Conservation (phyloP, 2,329 filamentous ascomycete genomes). For the Aspergillus persii region DNA sequence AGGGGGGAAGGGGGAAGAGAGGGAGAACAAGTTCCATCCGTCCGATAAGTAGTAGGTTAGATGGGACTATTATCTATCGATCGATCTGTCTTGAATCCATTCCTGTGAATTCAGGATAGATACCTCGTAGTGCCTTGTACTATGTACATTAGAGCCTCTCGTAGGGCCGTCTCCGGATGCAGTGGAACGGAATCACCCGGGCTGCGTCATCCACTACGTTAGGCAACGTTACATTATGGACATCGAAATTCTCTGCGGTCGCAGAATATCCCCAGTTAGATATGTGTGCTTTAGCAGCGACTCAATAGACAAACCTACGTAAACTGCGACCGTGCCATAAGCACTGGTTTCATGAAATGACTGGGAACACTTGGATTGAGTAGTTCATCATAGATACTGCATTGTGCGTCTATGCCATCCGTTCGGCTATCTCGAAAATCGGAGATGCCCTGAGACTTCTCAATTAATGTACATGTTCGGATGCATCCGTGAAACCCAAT, state of each 20-base stretch:
- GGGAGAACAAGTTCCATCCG: too few relatives aligned
- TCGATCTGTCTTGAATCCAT: too few relatives aligned
- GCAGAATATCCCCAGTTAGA: not conserved
- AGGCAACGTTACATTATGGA: not conserved
- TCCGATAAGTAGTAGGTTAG: too few relatives aligned
- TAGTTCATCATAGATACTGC: constrained; percentile 25
- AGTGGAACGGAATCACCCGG: not conserved
- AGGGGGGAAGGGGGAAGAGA: too few relatives aligned
- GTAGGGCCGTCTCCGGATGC: not conserved
- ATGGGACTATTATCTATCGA: too few relatives aligned
- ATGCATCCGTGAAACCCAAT: constrained; percentile 29
- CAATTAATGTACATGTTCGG: constrained; percentile 36
- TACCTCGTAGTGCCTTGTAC: too few relatives aligned
- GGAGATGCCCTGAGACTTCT: constrained; percentile 27
- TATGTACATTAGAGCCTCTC: too few relatives aligned
- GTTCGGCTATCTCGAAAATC: constrained; percentile 25
- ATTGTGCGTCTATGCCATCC: constrained; percentile 37
- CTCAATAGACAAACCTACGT: too few relatives aligned
- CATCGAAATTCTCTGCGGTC: not conserved
- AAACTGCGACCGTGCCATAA: too few relatives aligned
- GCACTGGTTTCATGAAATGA: not conserved
- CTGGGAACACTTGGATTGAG: constrained; percentile 17
- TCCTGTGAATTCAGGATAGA: too few relatives aligned
- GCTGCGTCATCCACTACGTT: not conserved
- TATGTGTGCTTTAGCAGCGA: too few relatives aligned